Base-by-base conservation (phyloP, 208 protist species). In the Crithidia bombi region DNA sequence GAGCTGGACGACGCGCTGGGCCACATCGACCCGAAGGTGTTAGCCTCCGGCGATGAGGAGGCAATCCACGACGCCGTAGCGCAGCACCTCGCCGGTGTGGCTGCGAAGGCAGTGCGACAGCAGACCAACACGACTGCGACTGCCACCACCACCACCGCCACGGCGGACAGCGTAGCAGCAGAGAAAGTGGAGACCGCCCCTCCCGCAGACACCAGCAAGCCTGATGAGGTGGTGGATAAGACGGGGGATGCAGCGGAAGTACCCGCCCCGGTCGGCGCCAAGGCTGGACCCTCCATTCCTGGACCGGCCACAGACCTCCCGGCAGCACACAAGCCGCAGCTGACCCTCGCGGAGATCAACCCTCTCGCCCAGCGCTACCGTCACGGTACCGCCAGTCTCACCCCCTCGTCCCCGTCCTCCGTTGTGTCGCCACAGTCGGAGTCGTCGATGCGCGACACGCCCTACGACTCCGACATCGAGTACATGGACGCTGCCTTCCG, bases 401-500 rank as follows among this genome's bases (percentile, higher is more conserved):
- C 30, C 55, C 11, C 55, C 5, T 38, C 35, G 19, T 36, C 59
- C 44, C 17, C 44, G n/a, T 36, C 41, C 14, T 3, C 26, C 6
- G 35, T 28, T 10, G 54, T 15, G 10, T 4, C 41, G 9, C 4
- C 30, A n/a, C 65, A 52, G 32, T 57, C 44, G 12, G 35, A 57
- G 14, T 51, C 58, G 15, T 73, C 59, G 25, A 62, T 67, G 59
- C 61, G 62, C 3, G 56, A 68, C 25, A 62, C 47, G 21, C 86
- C 94, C 21, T 98, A 98, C 83, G 70, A 62, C 32, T 90, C 61
- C 39, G 89, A 98, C 55, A 86, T 98, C 61, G 90, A 96, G 72
- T 98, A 95, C 75, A 90, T 98, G 84, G 92, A 97, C 51, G 91
- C 92, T 25, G 81, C 87, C 17, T 98, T 97, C 69, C 88, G 96